Conservation (phyloP, 495 filamentous ascomycete species). For the Penicillium antarcticum region DNA sequence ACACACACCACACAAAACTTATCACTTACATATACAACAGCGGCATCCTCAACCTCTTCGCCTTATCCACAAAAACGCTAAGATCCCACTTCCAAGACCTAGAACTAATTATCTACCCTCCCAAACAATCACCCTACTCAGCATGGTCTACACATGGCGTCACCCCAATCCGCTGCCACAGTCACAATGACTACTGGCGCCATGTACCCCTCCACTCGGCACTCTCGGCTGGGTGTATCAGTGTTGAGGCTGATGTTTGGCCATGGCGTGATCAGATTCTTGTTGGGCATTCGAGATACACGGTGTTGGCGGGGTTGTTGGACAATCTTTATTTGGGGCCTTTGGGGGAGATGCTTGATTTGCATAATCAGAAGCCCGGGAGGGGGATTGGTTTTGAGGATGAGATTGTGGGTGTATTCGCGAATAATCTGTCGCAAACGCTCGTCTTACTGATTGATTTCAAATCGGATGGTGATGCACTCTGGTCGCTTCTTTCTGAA, state of each 20-base stretch:
- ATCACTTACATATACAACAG: conserved; percentile 6
- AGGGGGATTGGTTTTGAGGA: not conserved
- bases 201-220: conserved; percentile 48
- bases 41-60: conserved; percentile 6
- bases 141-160: conserved; percentile 13
- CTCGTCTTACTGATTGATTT: conserved; percentile 35
- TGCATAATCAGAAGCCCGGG: conserved; percentile 3
- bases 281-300: conserved; percentile 40
- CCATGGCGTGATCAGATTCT: conserved; percentile 47
- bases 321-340: conserved; percentile 63
- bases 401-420: conserved; percentile 55
- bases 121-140: conserved; percentile 9
- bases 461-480: conserved; percentile 31
- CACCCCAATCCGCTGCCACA: conserved; percentile 26
- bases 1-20: no score
- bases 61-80: not conserved
- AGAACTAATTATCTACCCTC: conserved; percentile 38
- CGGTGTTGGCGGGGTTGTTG: conserved; percentile 29
- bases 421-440: conserved; percentile 26
- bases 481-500: conserved; percentile 42
- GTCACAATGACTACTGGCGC: conserved; percentile 77
- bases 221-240: conserved; percentile 51
- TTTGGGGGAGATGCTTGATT: conserved; percentile 38
- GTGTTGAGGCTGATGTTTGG: conserved; percentile 76
- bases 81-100: not conserved